phyloP scores from a whole-genome alignment of 768 basidiomycete species.

The Tricholoma sp. region DNA sequence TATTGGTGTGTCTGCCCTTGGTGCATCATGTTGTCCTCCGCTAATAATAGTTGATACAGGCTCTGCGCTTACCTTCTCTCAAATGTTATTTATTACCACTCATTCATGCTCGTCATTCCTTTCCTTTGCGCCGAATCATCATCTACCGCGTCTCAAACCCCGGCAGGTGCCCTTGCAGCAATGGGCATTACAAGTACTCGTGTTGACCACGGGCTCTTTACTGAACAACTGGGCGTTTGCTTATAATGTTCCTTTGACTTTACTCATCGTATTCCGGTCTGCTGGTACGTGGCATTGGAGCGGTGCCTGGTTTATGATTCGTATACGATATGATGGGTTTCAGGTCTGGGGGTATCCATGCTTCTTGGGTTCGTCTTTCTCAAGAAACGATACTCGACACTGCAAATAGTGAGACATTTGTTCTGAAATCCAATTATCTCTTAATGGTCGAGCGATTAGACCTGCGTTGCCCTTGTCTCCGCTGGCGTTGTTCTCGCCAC shows the following conservation, averaged over 20 bases:
- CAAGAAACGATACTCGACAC: slow-evolving; percentile 49
- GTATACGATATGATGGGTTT: not conserved
- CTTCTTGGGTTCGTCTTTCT: slow-evolving; percentile 58
- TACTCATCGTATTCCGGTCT: slow-evolving; percentile 83
- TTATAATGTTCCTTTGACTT: slow-evolving; percentile 67
- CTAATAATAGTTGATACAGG: slow-evolving; percentile 36
- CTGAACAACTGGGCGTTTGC: slow-evolving; percentile 82
- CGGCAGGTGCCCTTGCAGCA: slow-evolving; percentile 60
- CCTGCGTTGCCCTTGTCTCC: slow-evolving; percentile 63
- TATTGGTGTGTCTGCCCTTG: slow-evolving; percentile 44
- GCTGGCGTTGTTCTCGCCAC: slow-evolving; percentile 70
- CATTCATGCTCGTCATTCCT: slow-evolving; percentile 66
- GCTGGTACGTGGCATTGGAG: slow-evolving; percentile 45
- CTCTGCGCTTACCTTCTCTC: slow-evolving; percentile 78
- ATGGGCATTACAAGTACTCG: slow-evolving; percentile 69
- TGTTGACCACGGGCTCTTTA: slow-evolving; percentile 61
- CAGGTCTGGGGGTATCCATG: slow-evolving; percentile 77
- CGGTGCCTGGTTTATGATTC: slow-evolving; percentile 4
- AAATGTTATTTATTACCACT: slow-evolving; percentile 73
- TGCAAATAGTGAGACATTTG: slow-evolving; percentile 52
- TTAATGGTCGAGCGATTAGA: slow-evolving; percentile 28
- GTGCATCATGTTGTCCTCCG: not conserved
- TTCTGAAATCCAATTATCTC: not conserved
- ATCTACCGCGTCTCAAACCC: slow-evolving; percentile 52
- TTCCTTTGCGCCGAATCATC: slow-evolving; percentile 25